A percentile compares a stretch with the other conserved stretches of the same genome.
Conservation (phyloP, 176 grass and related monocot species). For the Urochloa ruziziensis region DNA sequence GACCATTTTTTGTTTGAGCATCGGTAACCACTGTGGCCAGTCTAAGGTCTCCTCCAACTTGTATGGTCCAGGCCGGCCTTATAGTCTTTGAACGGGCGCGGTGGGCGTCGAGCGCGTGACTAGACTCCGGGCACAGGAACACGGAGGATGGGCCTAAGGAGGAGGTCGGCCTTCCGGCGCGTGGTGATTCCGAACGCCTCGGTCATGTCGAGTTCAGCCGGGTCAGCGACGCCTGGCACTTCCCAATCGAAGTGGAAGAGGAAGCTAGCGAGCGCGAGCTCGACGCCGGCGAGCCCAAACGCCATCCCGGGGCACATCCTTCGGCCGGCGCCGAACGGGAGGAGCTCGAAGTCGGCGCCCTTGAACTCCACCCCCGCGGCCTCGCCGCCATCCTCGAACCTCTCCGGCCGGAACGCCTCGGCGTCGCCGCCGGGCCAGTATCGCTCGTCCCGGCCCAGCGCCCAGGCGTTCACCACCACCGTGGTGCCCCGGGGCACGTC, state of each 20-base stretch:
- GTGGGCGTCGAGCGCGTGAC: no score
- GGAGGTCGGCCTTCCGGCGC: slow-evolving; percentile 5
- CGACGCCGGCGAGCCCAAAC: slow-evolving; percentile 48
- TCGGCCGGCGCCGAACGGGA: slow-evolving; percentile 50
- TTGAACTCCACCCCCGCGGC: slow-evolving; percentile 21
- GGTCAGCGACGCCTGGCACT: background rate
- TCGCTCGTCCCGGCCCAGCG: slow-evolving; percentile 42
- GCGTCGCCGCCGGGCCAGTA: slow-evolving; percentile 33
- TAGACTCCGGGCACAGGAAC: background rate
- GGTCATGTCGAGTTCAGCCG: slow-evolving; percentile 22
- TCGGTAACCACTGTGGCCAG: no score
- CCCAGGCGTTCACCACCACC: slow-evolving; percentile 58
- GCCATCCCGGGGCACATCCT: slow-evolving; percentile 51
- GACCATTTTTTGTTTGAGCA: no score
- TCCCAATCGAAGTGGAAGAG: slow-evolving; percentile 58
- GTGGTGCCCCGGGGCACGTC: slow-evolving; percentile 42
- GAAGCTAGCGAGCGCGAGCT: slow-evolving; percentile 43
- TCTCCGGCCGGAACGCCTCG: slow-evolving; percentile 43
- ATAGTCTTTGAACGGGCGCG: no score
- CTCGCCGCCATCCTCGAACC: slow-evolving; percentile 16
- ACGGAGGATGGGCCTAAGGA: slow-evolving; percentile 6
- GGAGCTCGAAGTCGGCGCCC: slow-evolving; percentile 42
- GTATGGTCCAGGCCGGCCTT: no score
- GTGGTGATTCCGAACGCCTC: slow-evolving; percentile 44
- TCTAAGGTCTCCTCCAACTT: no score